Base-by-base conservation (phyloP, 352 stramenopile species). In the Saprolegnia diclina region DNA sequence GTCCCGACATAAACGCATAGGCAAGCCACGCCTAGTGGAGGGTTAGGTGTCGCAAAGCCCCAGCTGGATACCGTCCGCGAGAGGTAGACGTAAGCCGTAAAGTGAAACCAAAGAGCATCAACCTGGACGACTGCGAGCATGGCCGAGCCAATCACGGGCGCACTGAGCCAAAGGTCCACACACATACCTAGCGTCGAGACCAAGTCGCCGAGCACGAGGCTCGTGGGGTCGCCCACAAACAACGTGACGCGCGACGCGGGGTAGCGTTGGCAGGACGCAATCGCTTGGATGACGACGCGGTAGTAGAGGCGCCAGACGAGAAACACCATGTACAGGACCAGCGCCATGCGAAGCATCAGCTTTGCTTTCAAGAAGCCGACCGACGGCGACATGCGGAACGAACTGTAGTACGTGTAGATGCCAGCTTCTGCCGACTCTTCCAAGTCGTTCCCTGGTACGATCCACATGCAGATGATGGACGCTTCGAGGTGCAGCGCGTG, bases 381-480 rank as follows among this genome's bases (percentile, higher is more conserved):
- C 13, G 52, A 59, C 11, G 24, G 24, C 13, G 24, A 40, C 52
- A 59, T 59, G 24, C 52, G 24, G 11, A 59, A 59, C 11, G 13
- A 21, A 9, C n/a, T 59, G 52, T 59, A 59, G 52, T 59, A 59
- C 11, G 52, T 59, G 9, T 11, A 59, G 11, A 59, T 11, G 7
- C 42, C 42, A 7, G 42, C 3, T 7, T 16, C 52, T 4, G 35
- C 35, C 29, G 29, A 59, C 11, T 1, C 19, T 59, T 42, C 16
- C 11, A 59, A 1, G n/a, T 42, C 24, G 35, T 59, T 59, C 11
- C 52, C 35, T 4, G 16, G 24, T 9, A 42, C 52, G 19, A 35
- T 59, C 52, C 52, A 59, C 11, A 59, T 24, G 35, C 52, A 59
- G 24, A 40, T 40, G 35, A 59, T 59, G 11, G 52, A 59, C 52